Evolutionary conservation across 2,329 filamentous ascomycete genomes (phyloP).

Genomic region (Colletotrichum magnum): DNA sequence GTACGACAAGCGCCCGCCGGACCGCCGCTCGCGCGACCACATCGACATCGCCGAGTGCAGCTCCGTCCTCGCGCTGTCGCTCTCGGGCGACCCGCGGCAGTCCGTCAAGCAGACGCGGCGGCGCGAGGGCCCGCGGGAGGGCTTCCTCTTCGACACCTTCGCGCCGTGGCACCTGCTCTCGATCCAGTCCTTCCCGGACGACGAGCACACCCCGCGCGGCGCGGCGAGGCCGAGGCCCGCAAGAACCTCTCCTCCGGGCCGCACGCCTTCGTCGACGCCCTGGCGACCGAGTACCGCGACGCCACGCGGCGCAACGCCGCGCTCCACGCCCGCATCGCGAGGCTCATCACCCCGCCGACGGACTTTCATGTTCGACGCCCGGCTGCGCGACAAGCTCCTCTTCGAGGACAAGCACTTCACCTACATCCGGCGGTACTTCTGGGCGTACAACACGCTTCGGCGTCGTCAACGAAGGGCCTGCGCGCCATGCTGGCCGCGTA

Average conservation of each 20-base stretch:
- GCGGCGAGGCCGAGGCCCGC: constrained; percentile 63
- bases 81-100: constrained; percentile 65
- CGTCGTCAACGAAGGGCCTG: constrained; percentile 72
- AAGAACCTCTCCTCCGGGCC: constrained; percentile 73
- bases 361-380: constrained; percentile 73
- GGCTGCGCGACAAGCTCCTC: constrained; percentile 69
- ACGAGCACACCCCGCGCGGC: constrained; percentile 67
- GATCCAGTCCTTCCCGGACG: constrained; percentile 72
- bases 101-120: constrained; percentile 64
- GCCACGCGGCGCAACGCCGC: constrained; percentile 70
- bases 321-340: constrained; percentile 69
- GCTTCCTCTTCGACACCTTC: constrained; percentile 71
- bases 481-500: constrained; percentile 71
- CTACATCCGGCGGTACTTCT: constrained; percentile 74
- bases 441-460: constrained; percentile 73
- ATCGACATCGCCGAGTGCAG: constrained; percentile 72
- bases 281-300: constrained; percentile 73
- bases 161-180: constrained; percentile 72
- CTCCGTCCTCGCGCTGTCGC: constrained; percentile 70
- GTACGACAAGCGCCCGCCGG: constrained; percentile 61
- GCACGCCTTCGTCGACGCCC: constrained; percentile 71
- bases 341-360: constrained; percentile 71
- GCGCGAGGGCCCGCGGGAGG: constrained; percentile 60
- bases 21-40: constrained; percentile 60
- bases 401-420: constrained; percentile 75